These are phyloP conservation scores for Pharnaceum exiguum DNA, from an alignment of 148 eudicot species.

Conservation along the genomic window DNA sequence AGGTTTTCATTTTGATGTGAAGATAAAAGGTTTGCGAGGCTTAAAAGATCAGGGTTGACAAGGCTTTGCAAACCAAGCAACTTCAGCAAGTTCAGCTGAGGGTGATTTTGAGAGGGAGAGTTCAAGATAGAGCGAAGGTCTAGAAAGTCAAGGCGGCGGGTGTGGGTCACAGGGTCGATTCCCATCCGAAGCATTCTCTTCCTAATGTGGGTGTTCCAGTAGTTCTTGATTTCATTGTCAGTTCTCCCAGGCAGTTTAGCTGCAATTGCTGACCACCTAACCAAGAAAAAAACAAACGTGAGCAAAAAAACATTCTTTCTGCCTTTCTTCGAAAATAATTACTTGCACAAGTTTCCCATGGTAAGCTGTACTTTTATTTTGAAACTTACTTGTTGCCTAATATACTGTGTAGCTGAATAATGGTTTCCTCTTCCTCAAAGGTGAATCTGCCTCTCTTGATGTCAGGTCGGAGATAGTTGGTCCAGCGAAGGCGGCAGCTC, in stretches of 20 bases:
- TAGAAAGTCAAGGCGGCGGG: constrained; percentile 68
- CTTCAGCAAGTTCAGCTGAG: constrained; percentile 52
- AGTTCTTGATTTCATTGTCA: constrained; percentile 89
- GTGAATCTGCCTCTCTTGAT: constrained; percentile 88
- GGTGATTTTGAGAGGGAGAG: constrained; percentile 30
- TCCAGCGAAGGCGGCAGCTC: constrained; percentile 94
- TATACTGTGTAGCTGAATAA: constrained; percentile 82
- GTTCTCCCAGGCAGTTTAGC: constrained; percentile 90
- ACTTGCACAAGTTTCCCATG: background rate
- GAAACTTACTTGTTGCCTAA: constrained; percentile 85
- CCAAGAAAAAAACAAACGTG: constrained; percentile 2
- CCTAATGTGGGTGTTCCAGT: constrained; percentile 91
- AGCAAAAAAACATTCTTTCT: background rate
- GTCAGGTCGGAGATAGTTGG: constrained; percentile 88
- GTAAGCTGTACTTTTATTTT: background rate
- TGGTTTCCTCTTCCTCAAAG: constrained; percentile 88
- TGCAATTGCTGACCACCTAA: constrained; percentile 97
- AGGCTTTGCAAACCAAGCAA: constrained; percentile 48
- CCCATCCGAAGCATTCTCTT: constrained; percentile 84
- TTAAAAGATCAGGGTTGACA: constrained; percentile 57
- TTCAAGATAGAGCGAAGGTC: constrained; percentile 54
- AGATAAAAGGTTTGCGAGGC: constrained; percentile 50
- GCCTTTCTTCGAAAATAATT: background rate
- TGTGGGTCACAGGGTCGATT: constrained; percentile 89
- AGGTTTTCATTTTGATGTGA: constrained; percentile 35